phyloP scores from a whole-genome alignment of 2,329 filamentous ascomycete species.

The Lasiodiplodia hormozganensis region DNA sequence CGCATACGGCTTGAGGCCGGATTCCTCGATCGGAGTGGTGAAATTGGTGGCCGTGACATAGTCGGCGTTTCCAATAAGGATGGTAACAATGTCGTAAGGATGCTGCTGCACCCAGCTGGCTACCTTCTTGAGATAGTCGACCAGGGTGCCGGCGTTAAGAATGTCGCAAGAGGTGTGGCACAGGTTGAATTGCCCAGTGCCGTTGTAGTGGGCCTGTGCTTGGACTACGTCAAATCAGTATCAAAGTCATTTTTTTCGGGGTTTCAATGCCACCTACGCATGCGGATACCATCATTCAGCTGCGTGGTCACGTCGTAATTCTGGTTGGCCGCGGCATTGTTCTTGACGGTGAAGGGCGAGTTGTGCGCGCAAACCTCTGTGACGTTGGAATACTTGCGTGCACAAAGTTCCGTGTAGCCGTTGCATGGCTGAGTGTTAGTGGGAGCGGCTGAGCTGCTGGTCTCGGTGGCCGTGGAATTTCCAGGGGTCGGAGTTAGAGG shows the following conservation, averaged over 20 bases:
- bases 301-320: constrained; percentile 46
- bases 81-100: constrained; percentile 86
- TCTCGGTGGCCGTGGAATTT: constrained; percentile 31
- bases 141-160: constrained; percentile 80
- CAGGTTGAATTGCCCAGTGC: constrained; percentile 66
- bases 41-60: constrained; percentile 72
- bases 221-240: constrained; percentile 56
- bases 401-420: constrained; percentile 49
- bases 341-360: constrained; percentile 43
- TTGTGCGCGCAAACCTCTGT: constrained; percentile 52
- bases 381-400: constrained; percentile 49
- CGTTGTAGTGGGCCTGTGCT: constrained; percentile 66
- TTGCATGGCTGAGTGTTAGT: constrained; percentile 52
- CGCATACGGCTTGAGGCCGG: constrained; percentile 74
- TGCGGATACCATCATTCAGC: constrained; percentile 49
- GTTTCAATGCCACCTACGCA: constrained; percentile 34
- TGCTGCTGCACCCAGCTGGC: constrained; percentile 75
- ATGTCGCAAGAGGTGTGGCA: constrained; percentile 87
- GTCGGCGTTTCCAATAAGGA: constrained; percentile 82
- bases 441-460: constrained; percentile 40
- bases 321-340: constrained; percentile 48
- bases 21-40: constrained; percentile 70
- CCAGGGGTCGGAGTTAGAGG: constrained; percentile 7
- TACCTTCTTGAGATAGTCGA: constrained; percentile 73
- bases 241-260: neutral